Evolutionary conservation across 2,329 filamentous ascomycete genomes (phyloP), one percentile per base, ranked within the genome.

Genomic region (Biscogniauxia sp.): DNA sequence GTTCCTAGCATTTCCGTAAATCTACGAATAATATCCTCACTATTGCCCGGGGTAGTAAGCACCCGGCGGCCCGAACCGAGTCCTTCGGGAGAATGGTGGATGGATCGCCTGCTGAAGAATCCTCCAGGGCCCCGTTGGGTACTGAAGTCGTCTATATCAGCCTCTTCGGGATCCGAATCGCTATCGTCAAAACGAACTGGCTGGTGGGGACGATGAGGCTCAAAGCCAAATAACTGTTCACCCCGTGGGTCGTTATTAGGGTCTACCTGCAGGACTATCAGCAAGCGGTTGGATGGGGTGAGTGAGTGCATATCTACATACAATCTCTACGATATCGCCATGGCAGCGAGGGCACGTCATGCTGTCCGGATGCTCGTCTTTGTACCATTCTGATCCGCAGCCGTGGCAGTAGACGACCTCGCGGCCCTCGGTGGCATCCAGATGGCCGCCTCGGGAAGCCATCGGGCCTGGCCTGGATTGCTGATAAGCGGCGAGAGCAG

Each of bases 361-460:
- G 25, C 11, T 13, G 28, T 32, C 28, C 11, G 28, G 28, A 32
- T 32, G 81, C 64, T 90, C 84, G 61, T 91, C 85, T 61, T 86
- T 81, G 70, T 89, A 91, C 92, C 93, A 98, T 74, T 97, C 89
- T 64, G 90, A 78, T 56, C 83, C 75, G 78, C 95, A 98, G 62
- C 83, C 78, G 76, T 98, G 92, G 76, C 95, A 99, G 75, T 84
- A 96, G 58, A 97, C 88, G 65, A 94, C 85, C 72, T 96, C 91
- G 64, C 86, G 81, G 63, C 77, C 77, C 5, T 74, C 69, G 20
- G 75, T 77, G 64, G 81, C 80, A 72, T 84, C 82, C 60, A 87
- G 79, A 68, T 80, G 82, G 51, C 51, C 74, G 58, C 61, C 64
- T 63, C 64, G 68, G 64, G 70, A 74, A 70, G 74, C 76, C 77